phyloP scores from a whole-genome alignment of 2,329 filamentous ascomycete genomes.

The Aspergillus ibericus region DNA sequence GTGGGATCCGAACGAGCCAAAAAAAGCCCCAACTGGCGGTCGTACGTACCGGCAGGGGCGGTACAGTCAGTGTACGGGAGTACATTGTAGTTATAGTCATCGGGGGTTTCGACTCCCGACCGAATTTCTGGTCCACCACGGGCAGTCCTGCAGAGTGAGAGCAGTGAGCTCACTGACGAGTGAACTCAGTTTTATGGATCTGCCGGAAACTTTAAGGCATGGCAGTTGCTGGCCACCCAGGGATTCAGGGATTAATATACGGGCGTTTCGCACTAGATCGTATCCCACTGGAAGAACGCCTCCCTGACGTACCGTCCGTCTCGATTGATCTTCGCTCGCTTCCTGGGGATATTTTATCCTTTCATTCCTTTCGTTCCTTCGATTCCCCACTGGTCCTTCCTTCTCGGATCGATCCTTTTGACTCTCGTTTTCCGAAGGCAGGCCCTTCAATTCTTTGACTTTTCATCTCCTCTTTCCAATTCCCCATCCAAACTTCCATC shows the following conservation, averaged over 20 bases:
- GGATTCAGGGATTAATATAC: not conserved
- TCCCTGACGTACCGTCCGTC: not conserved
- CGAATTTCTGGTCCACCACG: not conserved
- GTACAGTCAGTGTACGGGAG: no score
- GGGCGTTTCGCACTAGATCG: not conserved
- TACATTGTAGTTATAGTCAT: no score
- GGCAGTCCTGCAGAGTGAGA: not conserved
- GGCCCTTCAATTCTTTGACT: slow-evolving; percentile 1
- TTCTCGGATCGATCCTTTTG: not conserved
- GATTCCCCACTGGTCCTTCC: not conserved
- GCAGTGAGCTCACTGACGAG: no score
- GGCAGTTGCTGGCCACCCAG: not conserved
- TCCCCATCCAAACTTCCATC: not conserved
- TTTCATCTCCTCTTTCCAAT: not conserved
- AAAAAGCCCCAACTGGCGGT: not conserved
- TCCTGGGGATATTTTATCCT: not conserved
- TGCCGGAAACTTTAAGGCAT: not conserved
- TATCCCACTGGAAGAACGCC: not conserved
- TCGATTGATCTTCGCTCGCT: not conserved
- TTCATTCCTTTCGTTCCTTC: not conserved
- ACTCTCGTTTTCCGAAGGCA: not conserved
- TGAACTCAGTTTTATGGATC: not conserved
- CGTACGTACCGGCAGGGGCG: not conserved
- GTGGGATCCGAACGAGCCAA: not conserved
- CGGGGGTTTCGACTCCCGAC: no score